Evolutionary conservation across 768 basidiomycete genomes (phyloP), one percentile per base, ranked within the genome.

Genomic region (Boletus tylopilopsis): DNA sequence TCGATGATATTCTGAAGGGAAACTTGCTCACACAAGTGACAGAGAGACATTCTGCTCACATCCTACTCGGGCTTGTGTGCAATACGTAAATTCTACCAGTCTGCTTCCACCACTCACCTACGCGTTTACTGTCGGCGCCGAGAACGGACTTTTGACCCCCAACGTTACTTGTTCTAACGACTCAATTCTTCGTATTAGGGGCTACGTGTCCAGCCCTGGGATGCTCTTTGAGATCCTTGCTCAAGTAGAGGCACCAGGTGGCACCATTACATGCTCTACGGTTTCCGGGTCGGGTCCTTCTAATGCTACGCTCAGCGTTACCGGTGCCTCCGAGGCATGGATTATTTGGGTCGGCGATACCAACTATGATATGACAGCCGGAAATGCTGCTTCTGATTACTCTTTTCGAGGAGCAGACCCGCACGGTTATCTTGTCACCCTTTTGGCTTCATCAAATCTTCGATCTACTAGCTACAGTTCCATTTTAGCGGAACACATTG

Each of bases 291-390:
- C 64, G 30, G 54, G 40, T 25, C 62, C 71, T 5, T 66, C 69
- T 8, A 81, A 80, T 46, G 75, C 76, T 21, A 76, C 76, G 2
- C 48, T 88, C 19, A 66, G 65, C 27, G 71, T 88, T 13, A 63
- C 61, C 7, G 64, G 70, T 18, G 71, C 77, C 23, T 68, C 69
- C 2, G 80, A 82, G 50, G 73, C 81, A 0, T 85, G 80, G 82
- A 66, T 87, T 55, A 77, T 79, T 7, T 88, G 85, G 85, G 78
- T 81, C 16, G 87, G 85, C n/a, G 84, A 75, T 24, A 89, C 87
- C 15, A 76, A 87, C 40, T 89, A 82, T 61, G 71, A 79, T 51
- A 78, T 81, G 64, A 64, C 77, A 53, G 80, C 85, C 1, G 87
- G 87, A 25, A 75, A 79, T 53, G 70, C 68, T 4, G 73, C 74